phyloP scores from a whole-genome alignment of 2,329 filamentous ascomycete species.

The Aspergillus sergii region DNA sequence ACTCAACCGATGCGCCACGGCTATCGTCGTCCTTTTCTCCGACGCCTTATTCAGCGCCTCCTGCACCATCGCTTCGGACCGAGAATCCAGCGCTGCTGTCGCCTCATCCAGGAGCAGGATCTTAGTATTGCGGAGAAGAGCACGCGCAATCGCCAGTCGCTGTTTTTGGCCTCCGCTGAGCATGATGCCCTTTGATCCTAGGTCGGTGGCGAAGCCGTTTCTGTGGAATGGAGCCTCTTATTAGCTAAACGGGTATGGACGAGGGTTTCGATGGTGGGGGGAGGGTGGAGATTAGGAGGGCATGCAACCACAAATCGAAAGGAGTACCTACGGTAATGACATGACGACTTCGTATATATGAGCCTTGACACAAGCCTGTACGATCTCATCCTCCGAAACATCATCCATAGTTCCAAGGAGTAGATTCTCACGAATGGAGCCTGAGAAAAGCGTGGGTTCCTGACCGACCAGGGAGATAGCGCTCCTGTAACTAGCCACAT shows the following conservation, averaged over 20 bases:
- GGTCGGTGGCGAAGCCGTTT: too few relatives aligned
- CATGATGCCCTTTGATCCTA: conserved; percentile 60
- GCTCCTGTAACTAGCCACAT: conserved; percentile 25
- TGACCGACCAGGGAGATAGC: conserved; percentile 42
- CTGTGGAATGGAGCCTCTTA: too few relatives aligned
- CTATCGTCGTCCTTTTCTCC: conserved; percentile 46
- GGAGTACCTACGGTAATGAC: too few relatives aligned
- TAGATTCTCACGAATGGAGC: conserved; percentile 74
- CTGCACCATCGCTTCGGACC: conserved; percentile 82
- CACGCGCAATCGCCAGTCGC: conserved; percentile 81
- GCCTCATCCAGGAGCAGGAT: conserved; percentile 87
- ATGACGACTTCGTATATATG: too few relatives aligned
- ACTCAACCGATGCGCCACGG: conserved; percentile 47
- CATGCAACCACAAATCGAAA: too few relatives aligned
- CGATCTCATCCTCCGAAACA: too few relatives aligned
- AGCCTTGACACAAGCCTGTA: too few relatives aligned
- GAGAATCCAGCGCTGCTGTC: conserved; percentile 82
- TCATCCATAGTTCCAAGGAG: too few relatives aligned
- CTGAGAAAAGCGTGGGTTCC: conserved; percentile 80
- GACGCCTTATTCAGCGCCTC: conserved; percentile 75
- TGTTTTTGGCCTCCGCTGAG: conserved; percentile 89
- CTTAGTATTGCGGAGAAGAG: conserved; percentile 79
- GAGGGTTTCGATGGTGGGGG: too few relatives aligned
- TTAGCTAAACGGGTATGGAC: too few relatives aligned
- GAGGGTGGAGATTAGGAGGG: too few relatives aligned